Conservation (phyloP, 106 monocot species). For the Allium cepa region DNA sequence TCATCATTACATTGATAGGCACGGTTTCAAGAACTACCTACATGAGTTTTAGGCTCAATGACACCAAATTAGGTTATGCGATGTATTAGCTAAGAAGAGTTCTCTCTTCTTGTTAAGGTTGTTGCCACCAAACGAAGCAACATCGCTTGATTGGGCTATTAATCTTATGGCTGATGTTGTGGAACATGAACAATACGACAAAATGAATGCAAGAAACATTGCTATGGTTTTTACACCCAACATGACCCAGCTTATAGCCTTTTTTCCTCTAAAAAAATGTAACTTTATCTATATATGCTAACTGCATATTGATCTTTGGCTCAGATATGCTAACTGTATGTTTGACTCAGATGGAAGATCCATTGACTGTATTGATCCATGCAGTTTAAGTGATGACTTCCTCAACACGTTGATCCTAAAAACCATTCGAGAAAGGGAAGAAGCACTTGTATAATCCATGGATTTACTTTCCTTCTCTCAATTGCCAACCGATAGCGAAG, state of each 20-base stretch:
- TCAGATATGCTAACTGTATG: background rate
- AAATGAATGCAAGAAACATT: too few relatives aligned
- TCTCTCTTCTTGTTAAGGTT: constrained; percentile 34
- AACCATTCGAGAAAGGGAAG: too few relatives aligned
- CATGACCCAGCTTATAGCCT: constrained; percentile 70
- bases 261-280: too few relatives aligned
- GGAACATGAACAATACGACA: too few relatives aligned
- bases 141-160: constrained; percentile 83
- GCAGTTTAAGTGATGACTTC: constrained; percentile 89
- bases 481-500: too few relatives aligned
- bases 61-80: constrained; percentile 81
- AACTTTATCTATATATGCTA: too few relatives aligned
- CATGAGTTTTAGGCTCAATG: constrained; percentile 62
- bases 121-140: constrained; percentile 56
- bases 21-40: constrained; percentile 91
- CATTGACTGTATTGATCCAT: constrained; percentile 82
- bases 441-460: too few relatives aligned
- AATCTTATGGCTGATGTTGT: too few relatives aligned
- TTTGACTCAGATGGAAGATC: constrained; percentile 77
- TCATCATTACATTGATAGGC: constrained; percentile 39
- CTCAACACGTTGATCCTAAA: constrained; percentile 67
- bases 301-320: too few relatives aligned
- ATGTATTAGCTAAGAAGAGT: constrained; percentile 75
- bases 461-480: too few relatives aligned
- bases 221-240: constrained; percentile 96